Percentiles rank a stretch among this genome's conserved stretches.
phyloP scores from a whole-genome alignment of 495 filamentous ascomycete genomes.

The Saxophila tyrrhenica region DNA sequence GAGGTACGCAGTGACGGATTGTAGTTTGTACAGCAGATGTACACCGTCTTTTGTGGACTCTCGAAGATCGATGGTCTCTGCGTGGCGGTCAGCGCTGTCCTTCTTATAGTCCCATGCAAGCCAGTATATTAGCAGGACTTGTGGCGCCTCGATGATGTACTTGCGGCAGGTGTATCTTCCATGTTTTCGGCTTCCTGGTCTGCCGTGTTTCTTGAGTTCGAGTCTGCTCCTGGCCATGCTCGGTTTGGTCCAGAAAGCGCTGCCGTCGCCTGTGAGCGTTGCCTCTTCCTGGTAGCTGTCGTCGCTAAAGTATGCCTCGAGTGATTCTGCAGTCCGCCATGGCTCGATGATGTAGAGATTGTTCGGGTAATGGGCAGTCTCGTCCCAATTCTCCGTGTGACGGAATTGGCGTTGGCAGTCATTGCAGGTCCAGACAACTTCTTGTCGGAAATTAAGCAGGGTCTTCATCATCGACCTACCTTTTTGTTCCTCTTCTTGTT shows the following conservation, averaged over 20 bases:
- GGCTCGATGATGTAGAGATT: not conserved
- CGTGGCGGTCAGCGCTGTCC: no score
- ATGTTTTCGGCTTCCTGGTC: not conserved
- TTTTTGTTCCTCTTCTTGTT: not conserved
- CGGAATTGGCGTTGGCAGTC: not conserved
- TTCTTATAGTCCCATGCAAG: no score
- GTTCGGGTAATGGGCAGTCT: not conserved
- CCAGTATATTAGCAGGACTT: slow-evolving; percentile 2
- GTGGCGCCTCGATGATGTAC: slow-evolving; percentile 2
- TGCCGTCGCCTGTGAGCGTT: not conserved
- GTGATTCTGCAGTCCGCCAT: not conserved
- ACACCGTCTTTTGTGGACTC: not conserved
- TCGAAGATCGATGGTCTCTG: slow-evolving; percentile 1
- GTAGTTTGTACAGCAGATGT: not conserved
- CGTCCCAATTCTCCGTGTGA: not conserved
- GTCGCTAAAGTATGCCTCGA: not conserved
- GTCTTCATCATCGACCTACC: not conserved
- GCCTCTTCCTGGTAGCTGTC: not conserved
- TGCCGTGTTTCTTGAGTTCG: not conserved
- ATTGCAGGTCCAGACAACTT: not conserved
- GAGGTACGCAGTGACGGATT: not conserved
- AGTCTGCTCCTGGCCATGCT: not conserved
- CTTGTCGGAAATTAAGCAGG: not conserved
- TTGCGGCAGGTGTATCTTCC: not conserved
- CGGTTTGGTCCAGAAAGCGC: not conserved